A percentile compares a stretch with the other conserved stretches of the same genome.
phyloP scores from a whole-genome alignment of 2,329 filamentous ascomycete species.

The Calonectria leucothoes region DNA sequence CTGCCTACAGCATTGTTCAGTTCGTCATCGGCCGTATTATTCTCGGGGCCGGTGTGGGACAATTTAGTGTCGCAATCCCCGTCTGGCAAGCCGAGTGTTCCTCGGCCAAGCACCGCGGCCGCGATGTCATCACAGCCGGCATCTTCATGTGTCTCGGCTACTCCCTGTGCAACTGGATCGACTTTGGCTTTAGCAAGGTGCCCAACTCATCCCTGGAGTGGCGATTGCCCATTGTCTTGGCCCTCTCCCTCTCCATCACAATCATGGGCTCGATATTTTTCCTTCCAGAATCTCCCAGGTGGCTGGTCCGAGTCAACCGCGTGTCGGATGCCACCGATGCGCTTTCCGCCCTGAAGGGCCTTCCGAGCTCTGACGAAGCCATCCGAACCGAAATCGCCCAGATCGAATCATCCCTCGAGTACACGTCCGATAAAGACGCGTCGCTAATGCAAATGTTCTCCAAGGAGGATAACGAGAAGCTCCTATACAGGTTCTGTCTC shows the following conservation, averaged over 20 bases:
- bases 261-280: conserved; percentile 49
- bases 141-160: conserved; percentile 59
- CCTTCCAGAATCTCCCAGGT: conserved; percentile 51
- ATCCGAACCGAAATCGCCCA: conserved; percentile 56
- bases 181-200: conserved; percentile 52
- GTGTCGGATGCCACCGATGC: conserved; percentile 45
- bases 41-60: conserved; percentile 63
- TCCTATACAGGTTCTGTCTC: conserved; percentile 56
- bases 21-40: conserved; percentile 59
- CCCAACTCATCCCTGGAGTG: conserved; percentile 35
- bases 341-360: conserved; percentile 53
- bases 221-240: conserved; percentile 55
- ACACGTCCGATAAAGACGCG: conserved; percentile 49
- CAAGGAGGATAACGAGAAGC: conserved; percentile 61
- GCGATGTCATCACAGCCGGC: conserved; percentile 59
- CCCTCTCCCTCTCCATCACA: conserved; percentile 45
- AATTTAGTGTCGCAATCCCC: conserved; percentile 63
- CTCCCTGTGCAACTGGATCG: conserved; percentile 57
- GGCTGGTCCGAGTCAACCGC: conserved; percentile 49
- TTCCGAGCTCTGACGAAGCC: conserved; percentile 49
- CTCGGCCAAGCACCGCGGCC: conserved; percentile 64
- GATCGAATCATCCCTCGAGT: conserved; percentile 61
- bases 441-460: conserved; percentile 55
- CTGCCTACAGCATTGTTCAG: conserved; percentile 54
- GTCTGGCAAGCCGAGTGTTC: conserved; percentile 65